Percentiles rank a stretch among this genome's conserved stretches.
Conservation (phyloP, 2,329 filamentous ascomycete species). For the Byssochlamys sp. region DNA sequence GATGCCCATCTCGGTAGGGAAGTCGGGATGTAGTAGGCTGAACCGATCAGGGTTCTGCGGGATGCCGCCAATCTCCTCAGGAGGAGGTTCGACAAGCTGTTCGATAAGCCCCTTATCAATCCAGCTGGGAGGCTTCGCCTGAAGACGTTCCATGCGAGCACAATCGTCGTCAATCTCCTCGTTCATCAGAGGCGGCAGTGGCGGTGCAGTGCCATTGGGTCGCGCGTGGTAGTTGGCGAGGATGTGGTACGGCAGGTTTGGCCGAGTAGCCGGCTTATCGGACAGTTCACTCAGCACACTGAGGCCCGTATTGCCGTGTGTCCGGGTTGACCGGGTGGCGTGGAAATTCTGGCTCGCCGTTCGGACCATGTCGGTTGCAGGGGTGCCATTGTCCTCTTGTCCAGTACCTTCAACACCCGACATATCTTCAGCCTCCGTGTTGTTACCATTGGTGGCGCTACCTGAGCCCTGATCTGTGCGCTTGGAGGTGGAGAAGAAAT, state of each 20-base stretch:
- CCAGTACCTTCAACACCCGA: slow-evolving; percentile 26
- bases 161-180: slow-evolving; percentile 40
- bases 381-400: slow-evolving; percentile 33
- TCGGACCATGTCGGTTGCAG: slow-evolving; percentile 50
- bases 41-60: slow-evolving; percentile 26
- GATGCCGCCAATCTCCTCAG: slow-evolving; percentile 20
- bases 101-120: slow-evolving; percentile 35
- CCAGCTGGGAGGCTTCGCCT: slow-evolving; percentile 29
- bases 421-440: slow-evolving; percentile 32
- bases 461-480: slow-evolving; percentile 32
- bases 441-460: slow-evolving; percentile 30
- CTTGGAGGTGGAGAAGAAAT: slow-evolving; percentile 50
- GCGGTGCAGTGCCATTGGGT: slow-evolving; percentile 34
- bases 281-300: slow-evolving; percentile 49
- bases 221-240: slow-evolving; percentile 38
- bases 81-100: slow-evolving; percentile 25
- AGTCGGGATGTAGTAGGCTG: slow-evolving; percentile 36
- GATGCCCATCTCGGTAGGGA: slow-evolving; percentile 34
- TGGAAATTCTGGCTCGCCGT: slow-evolving; percentile 49
- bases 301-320: slow-evolving; percentile 43
- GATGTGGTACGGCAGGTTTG: slow-evolving; percentile 38
- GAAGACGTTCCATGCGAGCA: slow-evolving; percentile 31
- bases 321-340: slow-evolving; percentile 46
- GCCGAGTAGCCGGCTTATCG: slow-evolving; percentile 38
- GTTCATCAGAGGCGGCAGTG: slow-evolving; percentile 35